Percentiles rank a stretch among this genome's conserved stretches.
These are phyloP conservation scores for Cyberlindnera sargentensis DNA, from an alignment of 805 yeast species.

Conservation along the genomic window DNA sequence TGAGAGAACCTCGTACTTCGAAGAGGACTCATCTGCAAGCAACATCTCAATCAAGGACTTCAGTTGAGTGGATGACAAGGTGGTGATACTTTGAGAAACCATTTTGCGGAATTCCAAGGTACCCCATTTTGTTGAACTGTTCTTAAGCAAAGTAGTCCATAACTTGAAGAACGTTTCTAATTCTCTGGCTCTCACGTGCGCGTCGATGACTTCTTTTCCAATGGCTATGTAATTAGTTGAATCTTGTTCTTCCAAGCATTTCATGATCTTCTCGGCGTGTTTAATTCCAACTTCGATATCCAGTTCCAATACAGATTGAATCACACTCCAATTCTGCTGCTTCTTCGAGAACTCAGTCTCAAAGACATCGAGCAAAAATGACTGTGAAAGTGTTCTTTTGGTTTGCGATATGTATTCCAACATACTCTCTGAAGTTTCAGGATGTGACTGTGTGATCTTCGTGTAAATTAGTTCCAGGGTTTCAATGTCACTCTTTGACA, in stretches of 20 bases:
- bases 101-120: conserved; percentile 25
- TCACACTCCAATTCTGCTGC: conserved; percentile 39
- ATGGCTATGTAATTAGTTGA: conserved; percentile 8
- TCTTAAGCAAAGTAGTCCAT: conserved; percentile 30
- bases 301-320: conserved; percentile 41
- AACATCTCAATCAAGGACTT: conserved; percentile 20
- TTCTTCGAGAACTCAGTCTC: conserved; percentile 41
- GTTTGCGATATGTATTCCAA: conserved; percentile 40
- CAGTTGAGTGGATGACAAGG: conserved; percentile 43
- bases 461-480: conserved; percentile 43
- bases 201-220: conserved; percentile 32
- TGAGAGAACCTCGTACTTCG: conserved; percentile 21
- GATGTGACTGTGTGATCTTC: conserved; percentile 32
- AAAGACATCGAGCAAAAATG: conserved; percentile 39
- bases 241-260: conserved; percentile 5
- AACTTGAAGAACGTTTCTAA: conserved; percentile 38
- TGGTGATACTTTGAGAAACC: conserved; percentile 35
- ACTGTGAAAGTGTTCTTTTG: conserved; percentile 47
- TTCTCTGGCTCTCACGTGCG: conserved; percentile 54
- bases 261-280: conserved; percentile 30
- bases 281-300: conserved; percentile 54
- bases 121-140: conserved; percentile 9
- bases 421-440: conserved; percentile 34
- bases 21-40: conserved; percentile 7
- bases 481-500: conserved; percentile 25